Base-by-base conservation (phyloP, 768 basidiomycete genomes). In the Pisolithus tinctorius region DNA sequence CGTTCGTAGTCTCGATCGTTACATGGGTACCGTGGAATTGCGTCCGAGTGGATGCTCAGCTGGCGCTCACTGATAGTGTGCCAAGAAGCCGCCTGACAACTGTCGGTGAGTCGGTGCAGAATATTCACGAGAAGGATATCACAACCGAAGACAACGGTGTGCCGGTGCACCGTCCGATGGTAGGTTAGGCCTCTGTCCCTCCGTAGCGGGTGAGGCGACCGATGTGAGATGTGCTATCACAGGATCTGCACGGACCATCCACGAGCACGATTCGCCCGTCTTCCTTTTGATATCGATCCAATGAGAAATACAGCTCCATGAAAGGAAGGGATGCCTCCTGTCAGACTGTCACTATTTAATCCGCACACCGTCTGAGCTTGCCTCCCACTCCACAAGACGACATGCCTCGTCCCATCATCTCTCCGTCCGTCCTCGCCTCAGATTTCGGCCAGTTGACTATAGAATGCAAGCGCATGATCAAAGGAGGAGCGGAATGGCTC, bases 391-490 rank as follows among this genome's bases (percentile, higher is more conserved):
- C 48, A 41, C 48, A 49, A 11, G 37, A 53, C 53, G 49, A 45
- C 49, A 94, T 94, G 92, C 87, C 84, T 58, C 82, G 79, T 59
- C 83, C 91, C 13, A 97, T 98, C 72, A 92, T 99, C 68, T 86
- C 94, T 9, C 96, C 96, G 20, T 97, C 94, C 4, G 93, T 98
- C 40, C 86, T 99, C 16, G 95, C 96, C 50, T 93, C 90, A 10
- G 93, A 99, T 74, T 94, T 99, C 70, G 94, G 93, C 39, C 86
- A 95, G 63, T 82, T 99, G 59, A 86, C 84, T 47, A 86, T 86
- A 60, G 96, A 99, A 82, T 96, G 96, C 72, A 86, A 88, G 66
- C 80, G 93, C 45, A 98, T 99, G 93, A 92, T 97, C 54, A 83
- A 85, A 64, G 81, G 83, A 55, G 96, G 96, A 11, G 94, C 94